A percentile compares a stretch with the other conserved stretches of the same genome.
These are phyloP conservation scores for Chaetomium cochliodes DNA, from an alignment of 495 filamentous ascomycete genomes.

Conservation along the genomic window DNA sequence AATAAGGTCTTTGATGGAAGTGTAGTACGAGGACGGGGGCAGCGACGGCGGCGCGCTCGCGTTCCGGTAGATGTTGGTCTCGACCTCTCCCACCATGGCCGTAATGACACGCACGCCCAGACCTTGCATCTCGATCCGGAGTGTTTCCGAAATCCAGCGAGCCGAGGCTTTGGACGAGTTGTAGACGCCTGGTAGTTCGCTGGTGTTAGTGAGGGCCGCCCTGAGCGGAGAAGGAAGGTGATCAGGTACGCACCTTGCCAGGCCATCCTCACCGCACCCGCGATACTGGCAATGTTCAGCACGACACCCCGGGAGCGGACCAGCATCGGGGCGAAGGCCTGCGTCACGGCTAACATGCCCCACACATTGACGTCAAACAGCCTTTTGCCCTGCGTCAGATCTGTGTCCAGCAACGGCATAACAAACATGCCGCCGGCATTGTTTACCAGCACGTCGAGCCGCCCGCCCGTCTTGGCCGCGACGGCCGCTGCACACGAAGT, in stretches of 20 bases:
- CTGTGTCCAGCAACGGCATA: constrained; percentile 50
- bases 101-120: constrained; percentile 4
- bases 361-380: constrained; percentile 59
- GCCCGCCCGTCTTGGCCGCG: constrained; percentile 33
- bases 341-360: constrained; percentile 49
- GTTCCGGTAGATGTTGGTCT: constrained; percentile 4
- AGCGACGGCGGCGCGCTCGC: not conserved
- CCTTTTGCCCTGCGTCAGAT: constrained; percentile 42
- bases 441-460: constrained; percentile 55
- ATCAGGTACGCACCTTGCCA: constrained; percentile 1
- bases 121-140: constrained; percentile 4
- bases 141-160: constrained; percentile 1
- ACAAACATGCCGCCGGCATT: constrained; percentile 51
- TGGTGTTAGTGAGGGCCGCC: not conserved
- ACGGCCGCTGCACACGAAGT: constrained; percentile 31
- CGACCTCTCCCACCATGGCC: constrained; percentile 5
- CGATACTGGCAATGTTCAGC: not conserved
- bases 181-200: not conserved
- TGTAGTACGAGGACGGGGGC: constrained; percentile 1
- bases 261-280: not conserved
- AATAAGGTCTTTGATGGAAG: constrained; percentile 3
- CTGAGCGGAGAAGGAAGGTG: not conserved
- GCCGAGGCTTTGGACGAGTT: constrained; percentile 6
- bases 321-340: constrained; percentile 55
- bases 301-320: constrained; percentile 42